Evolutionary conservation across 2,329 filamentous ascomycete genomes (phyloP).

Genomic region (Daldinia sp.): DNA sequence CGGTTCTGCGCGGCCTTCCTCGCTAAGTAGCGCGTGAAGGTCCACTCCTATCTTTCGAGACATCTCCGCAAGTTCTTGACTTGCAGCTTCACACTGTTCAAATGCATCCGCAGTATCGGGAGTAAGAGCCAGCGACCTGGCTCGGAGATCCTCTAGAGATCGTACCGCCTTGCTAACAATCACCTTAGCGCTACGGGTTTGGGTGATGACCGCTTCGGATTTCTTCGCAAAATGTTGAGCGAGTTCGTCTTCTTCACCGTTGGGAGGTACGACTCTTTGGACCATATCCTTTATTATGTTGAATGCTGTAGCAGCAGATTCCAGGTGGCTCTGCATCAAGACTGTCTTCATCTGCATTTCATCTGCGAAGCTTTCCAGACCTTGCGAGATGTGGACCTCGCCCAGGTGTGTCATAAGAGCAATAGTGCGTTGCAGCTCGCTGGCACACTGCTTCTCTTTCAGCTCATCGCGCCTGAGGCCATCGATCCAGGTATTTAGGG

Average conservation of each 20-base stretch:
- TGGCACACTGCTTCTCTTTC: constrained; percentile 84
- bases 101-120: constrained; percentile 77
- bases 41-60: constrained; percentile 75
- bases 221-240: constrained; percentile 76
- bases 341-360: constrained; percentile 81
- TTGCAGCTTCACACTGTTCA: constrained; percentile 74
- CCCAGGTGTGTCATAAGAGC: constrained; percentile 88
- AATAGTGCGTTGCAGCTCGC: constrained; percentile 85
- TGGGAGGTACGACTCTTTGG: constrained; percentile 70
- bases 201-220: constrained; percentile 77
- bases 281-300: constrained; percentile 61
- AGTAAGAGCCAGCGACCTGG: constrained; percentile 78
- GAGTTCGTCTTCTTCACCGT: constrained; percentile 74
- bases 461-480: constrained; percentile 85
- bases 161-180: constrained; percentile 82
- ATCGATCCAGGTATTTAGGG: constrained; percentile 89
- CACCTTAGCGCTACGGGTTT: constrained; percentile 86
- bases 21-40: constrained; percentile 74
- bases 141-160: constrained; percentile 80
- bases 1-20: constrained; percentile 77
- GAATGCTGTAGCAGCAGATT: constrained; percentile 78
- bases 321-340: constrained; percentile 83
- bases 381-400: constrained; percentile 80
- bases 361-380: constrained; percentile 79
- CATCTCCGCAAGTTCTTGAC: constrained; percentile 74